phyloP scores from a whole-genome alignment of 2,329 filamentous ascomycete genomes.

The Apiospora rasikravindrae region DNA sequence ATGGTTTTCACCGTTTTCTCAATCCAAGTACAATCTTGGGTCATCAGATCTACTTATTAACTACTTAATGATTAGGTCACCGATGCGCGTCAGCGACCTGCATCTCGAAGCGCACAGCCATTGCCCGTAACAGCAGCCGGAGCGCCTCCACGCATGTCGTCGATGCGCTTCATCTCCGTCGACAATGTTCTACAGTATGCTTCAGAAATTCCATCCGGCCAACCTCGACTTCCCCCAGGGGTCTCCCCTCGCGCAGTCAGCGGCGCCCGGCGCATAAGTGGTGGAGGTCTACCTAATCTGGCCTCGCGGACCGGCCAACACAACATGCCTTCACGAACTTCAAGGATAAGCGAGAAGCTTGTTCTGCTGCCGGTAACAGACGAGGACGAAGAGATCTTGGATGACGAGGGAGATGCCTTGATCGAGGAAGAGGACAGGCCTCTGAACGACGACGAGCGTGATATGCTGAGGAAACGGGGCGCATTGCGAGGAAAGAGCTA shows the following conservation, averaged over 20 bases:
- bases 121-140: constrained; percentile 22
- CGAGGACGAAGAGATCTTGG: constrained; percentile 62
- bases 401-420: constrained; percentile 57
- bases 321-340: constrained; percentile 80
- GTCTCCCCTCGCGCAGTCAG: constrained; percentile 52
- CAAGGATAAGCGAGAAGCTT: constrained; percentile 96
- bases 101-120: constrained; percentile 20
- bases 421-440: constrained; percentile 65
- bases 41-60: not conserved
- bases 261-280: constrained; percentile 49
- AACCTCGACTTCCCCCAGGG: constrained; percentile 75
- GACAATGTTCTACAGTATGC: constrained; percentile 95
- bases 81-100: constrained; percentile 24
- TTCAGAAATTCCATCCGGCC: constrained; percentile 92
- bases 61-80: constrained; percentile 22
- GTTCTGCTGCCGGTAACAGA: constrained; percentile 87
- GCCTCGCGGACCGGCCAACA: constrained; percentile 56
- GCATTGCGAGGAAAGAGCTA: constrained; percentile 81
- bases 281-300: constrained; percentile 50
- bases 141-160: constrained; percentile 27
- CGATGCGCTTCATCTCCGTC: constrained; percentile 82
- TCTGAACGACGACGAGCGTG: constrained; percentile 70
- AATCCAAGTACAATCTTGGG: not conserved
- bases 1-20: not conserved
- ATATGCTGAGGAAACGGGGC: constrained; percentile 66